Conservation (phyloP, 176 grass and related monocot genomes). For the Aegilops umbellulata region DNA sequence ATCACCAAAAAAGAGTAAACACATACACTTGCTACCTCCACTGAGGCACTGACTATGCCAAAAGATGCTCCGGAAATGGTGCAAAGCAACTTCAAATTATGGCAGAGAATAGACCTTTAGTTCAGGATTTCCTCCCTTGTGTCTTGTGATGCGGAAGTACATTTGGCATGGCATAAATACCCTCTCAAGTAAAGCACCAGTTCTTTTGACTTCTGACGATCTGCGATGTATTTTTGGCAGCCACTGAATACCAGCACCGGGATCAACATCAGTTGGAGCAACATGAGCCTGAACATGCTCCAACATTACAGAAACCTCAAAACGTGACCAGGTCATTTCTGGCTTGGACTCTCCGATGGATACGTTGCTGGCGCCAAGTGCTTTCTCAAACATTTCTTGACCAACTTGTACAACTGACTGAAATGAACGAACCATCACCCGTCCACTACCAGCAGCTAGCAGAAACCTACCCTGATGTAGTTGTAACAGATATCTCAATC, state of each 20-base stretch:
- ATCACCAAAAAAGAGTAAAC: slow-evolving; percentile 33
- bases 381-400: slow-evolving; percentile 81
- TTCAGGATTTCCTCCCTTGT: slow-evolving; percentile 93
- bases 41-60: slow-evolving; percentile 4
- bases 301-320: slow-evolving; percentile 89
- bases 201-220: slow-evolving; percentile 86
- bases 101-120: slow-evolving; percentile 61
- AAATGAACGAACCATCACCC: slow-evolving; percentile 92
- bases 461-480: slow-evolving; percentile 88
- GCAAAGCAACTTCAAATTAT: slow-evolving; percentile 20
- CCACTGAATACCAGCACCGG: slow-evolving; percentile 98
- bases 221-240: slow-evolving; percentile 85
- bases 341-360: slow-evolving; percentile 44
- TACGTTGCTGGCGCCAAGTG: slow-evolving; percentile 38
- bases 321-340: slow-evolving; percentile 83
- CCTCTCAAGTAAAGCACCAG: slow-evolving; percentile 90
- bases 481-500: slow-evolving; percentile 27
- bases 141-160: slow-evolving; percentile 86
- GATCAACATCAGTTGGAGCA: slow-evolving; percentile 95
- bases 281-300: slow-evolving; percentile 98
- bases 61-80: slow-evolving; percentile 23
- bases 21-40: slow-evolving; percentile 30
- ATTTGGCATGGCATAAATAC: slow-evolving; percentile 99
- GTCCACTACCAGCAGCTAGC: slow-evolving; percentile 92
- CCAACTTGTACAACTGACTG: slow-evolving; percentile 84